Conservation (phyloP, 805 yeast species). For the Yamadazyma akitaensis region DNA sequence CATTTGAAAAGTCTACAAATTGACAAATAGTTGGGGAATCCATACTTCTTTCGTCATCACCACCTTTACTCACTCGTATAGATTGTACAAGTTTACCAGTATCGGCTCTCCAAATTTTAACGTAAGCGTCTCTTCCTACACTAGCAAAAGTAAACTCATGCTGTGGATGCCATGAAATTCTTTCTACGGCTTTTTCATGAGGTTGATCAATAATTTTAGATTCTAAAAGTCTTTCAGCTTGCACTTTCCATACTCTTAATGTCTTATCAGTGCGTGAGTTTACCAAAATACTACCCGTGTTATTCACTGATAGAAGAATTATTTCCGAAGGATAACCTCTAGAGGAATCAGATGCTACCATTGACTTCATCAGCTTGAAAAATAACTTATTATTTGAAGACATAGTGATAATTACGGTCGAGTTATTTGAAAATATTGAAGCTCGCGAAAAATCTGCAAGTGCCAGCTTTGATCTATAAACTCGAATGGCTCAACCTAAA, state of each 20-base stretch:
- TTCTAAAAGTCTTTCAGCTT: slow-evolving; percentile 27
- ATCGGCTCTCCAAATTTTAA: slow-evolving; percentile 46
- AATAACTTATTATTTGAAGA: slow-evolving; percentile 7
- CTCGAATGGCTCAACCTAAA: slow-evolving; percentile 24
- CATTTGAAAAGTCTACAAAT: slow-evolving; percentile 39
- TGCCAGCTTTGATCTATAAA: slow-evolving; percentile 1
- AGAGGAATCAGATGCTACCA: slow-evolving; percentile 6
- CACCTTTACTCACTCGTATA: slow-evolving; percentile 23
- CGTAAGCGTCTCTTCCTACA: slow-evolving; percentile 45
- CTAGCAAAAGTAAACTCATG: slow-evolving; percentile 45
- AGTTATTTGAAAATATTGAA: too few relatives aligned
- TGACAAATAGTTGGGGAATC: slow-evolving; percentile 13
- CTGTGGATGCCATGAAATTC: slow-evolving; percentile 49
- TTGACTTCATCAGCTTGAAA: slow-evolving; percentile 21
- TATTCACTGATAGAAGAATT: slow-evolving; percentile 36
- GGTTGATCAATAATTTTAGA: slow-evolving; percentile 39
- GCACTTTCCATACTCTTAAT: slow-evolving; percentile 38
- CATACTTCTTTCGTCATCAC: slow-evolving; percentile 1
- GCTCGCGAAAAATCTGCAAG: neutral
- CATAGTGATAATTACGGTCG: neutral
- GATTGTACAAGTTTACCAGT: slow-evolving; percentile 30
- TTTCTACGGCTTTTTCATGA: slow-evolving; percentile 38
- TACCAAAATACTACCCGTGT: slow-evolving; percentile 41
- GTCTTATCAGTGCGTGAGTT: slow-evolving; percentile 43
- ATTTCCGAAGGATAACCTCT: slow-evolving; percentile 25